phyloP scores from a whole-genome alignment of 2,329 filamentous ascomycete species.

The Calonectria hawksworthii region DNA sequence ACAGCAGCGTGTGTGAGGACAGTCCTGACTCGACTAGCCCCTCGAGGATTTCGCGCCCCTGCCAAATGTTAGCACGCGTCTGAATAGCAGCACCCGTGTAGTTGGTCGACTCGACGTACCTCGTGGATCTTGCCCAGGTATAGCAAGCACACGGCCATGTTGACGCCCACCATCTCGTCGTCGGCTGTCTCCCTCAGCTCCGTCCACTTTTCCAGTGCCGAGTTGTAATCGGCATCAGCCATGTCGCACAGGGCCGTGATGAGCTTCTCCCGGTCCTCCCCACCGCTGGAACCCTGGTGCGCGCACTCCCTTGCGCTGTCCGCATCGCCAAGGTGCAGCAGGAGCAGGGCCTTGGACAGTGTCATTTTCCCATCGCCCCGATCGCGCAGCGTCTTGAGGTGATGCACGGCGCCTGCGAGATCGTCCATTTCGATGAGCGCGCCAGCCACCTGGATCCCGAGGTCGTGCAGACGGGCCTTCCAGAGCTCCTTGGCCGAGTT shows the following conservation, averaged over 20 bases:
- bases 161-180: conserved; percentile 83
- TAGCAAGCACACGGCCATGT: conserved; percentile 85
- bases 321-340: conserved; percentile 84
- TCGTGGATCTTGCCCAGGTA: conserved; percentile 84
- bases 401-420: conserved; percentile 80
- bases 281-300: conserved; percentile 39
- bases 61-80: conserved; percentile 27
- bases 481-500: conserved; percentile 74
- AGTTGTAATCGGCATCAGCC: conserved; percentile 80
- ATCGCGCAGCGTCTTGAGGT: conserved; percentile 73
- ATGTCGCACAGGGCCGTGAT: conserved; percentile 81
- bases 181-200: conserved; percentile 57
- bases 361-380: conserved; percentile 57
- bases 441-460: conserved; percentile 77
- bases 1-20: conserved; percentile 84
- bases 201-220: conserved; percentile 75
- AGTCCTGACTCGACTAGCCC: conserved; percentile 72
- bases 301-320: conserved; percentile 74
- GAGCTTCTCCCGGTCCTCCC: conserved; percentile 59
- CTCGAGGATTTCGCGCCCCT: conserved; percentile 79
- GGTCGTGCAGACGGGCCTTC: conserved; percentile 79
- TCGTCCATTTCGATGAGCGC: conserved; percentile 91
- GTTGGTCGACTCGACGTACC: conserved; percentile 57
- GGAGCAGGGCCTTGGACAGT: conserved; percentile 74
- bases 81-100: background rate